phyloP scores from a whole-genome alignment of 805 yeast species.

The Peterozyma toletana region DNA sequence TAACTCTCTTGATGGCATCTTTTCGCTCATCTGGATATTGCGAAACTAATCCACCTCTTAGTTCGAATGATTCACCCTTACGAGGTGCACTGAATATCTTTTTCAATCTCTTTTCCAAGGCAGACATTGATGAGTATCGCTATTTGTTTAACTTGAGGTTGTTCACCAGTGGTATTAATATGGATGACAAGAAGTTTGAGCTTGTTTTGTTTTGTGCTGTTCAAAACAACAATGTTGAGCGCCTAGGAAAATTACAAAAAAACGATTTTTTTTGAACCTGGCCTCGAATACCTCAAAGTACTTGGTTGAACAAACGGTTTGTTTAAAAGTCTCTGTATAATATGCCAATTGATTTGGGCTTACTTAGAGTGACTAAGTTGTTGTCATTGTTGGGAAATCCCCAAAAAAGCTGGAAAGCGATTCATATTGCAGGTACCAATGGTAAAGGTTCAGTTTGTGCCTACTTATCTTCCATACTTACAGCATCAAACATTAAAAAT shows the following conservation, averaged over 20 bases:
- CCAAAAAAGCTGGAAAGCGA: constrained; percentile 50
- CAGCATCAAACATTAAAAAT: constrained; percentile 36
- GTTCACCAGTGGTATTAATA: no score
- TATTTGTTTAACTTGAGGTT: no score
- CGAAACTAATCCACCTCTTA: constrained; percentile 84
- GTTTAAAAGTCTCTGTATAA: background rate
- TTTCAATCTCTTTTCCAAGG: constrained; percentile 33
- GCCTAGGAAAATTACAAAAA: no score
- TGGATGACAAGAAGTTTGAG: no score
- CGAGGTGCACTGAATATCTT: constrained; percentile 35
- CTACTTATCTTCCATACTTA: constrained; percentile 61
- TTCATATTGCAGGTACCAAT: constrained; percentile 96
- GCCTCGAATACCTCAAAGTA: no score
- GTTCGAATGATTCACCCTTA: constrained; percentile 81
- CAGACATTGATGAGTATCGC: constrained; percentile 15
- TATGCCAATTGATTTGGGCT: constrained; percentile 54
- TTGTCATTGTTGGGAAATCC: constrained; percentile 59
- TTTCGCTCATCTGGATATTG: constrained; percentile 93
- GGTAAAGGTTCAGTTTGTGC: constrained; percentile 95
- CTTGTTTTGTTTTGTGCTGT: no score
- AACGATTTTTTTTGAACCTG: no score
- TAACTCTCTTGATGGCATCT: constrained; percentile 94
- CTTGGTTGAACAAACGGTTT: no score
- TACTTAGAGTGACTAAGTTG: constrained; percentile 40
- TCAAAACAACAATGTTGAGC: no score